Conservation (phyloP, 495 filamentous ascomycete species). For the Neurospora sp. region DNA sequence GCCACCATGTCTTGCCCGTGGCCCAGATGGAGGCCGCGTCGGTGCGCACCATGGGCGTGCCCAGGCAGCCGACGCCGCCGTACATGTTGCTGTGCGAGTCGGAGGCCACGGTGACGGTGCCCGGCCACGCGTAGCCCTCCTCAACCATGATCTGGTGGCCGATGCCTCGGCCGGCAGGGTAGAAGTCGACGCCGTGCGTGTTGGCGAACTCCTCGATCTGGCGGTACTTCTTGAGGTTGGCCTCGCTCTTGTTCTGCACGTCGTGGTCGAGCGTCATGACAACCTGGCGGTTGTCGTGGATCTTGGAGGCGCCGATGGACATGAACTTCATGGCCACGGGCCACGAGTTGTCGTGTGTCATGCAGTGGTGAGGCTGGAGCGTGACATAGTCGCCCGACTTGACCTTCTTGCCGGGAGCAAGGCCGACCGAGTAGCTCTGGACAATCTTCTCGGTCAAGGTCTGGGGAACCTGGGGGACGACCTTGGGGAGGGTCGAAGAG, state of each 20-base stretch:
- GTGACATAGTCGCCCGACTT: slow-evolving; percentile 75
- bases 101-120: slow-evolving; percentile 69
- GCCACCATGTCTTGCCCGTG: slow-evolving; percentile 78
- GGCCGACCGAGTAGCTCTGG: slow-evolving; percentile 62
- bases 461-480: slow-evolving; percentile 38
- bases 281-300: slow-evolving; percentile 64
- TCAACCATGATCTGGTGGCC: slow-evolving; percentile 32
- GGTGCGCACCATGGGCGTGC: slow-evolving; percentile 77
- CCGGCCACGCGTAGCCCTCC: slow-evolving; percentile 55
- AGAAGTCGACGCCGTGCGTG: slow-evolving; percentile 73
- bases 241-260: slow-evolving; percentile 75
- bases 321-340: slow-evolving; percentile 79
- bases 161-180: slow-evolving; percentile 63
- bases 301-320: slow-evolving; percentile 70
- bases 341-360: slow-evolving; percentile 94
- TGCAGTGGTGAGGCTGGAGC: slow-evolving; percentile 61
- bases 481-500: slow-evolving; percentile 1
- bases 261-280: slow-evolving; percentile 93
- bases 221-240: slow-evolving; percentile 74
- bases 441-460: slow-evolving; percentile 92
- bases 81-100: slow-evolving; percentile 88
- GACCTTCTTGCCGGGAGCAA: slow-evolving; percentile 62
- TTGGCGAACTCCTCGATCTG: slow-evolving; percentile 83
- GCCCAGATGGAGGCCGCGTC: slow-evolving; percentile 85
- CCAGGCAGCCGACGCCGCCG: slow-evolving; percentile 66